These are phyloP conservation scores for Diaporthe caulivora DNA, from an alignment of 2,329 filamentous ascomycete genomes.

Conservation along the genomic window DNA sequence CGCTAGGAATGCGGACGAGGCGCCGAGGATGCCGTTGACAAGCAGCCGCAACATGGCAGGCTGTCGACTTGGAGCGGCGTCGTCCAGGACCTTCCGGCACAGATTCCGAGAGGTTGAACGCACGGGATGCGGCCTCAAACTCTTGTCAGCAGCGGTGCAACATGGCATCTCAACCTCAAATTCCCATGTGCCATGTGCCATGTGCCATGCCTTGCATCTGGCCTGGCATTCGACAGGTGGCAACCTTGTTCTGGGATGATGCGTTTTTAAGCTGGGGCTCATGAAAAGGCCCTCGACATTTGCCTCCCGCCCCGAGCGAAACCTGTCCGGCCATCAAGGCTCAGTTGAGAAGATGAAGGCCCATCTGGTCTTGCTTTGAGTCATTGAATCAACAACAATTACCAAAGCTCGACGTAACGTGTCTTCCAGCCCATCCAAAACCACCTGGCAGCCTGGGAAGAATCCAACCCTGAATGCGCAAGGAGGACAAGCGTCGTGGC, in stretches of 20 bases:
- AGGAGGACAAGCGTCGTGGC: constrained; percentile 17
- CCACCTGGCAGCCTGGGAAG: neutral
- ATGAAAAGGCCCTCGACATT: constrained; percentile 16
- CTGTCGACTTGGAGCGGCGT: neutral
- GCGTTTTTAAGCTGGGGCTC: constrained; percentile 14
- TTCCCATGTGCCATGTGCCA: neutral
- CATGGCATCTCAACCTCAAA: neutral
- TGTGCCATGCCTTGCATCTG: constrained; percentile 16
- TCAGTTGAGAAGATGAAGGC: neutral
- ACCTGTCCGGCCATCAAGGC: neutral
- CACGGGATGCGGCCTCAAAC: constrained; percentile 3
- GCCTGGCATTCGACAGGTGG: constrained; percentile 15
- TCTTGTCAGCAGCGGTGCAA: neutral
- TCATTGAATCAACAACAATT: constrained; percentile 8
- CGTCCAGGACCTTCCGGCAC: neutral
- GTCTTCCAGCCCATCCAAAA: constrained; percentile 4
- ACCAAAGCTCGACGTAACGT: constrained; percentile 25
- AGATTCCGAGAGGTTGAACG: neutral
- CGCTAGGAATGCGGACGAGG: neutral
- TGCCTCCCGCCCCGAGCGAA: neutral
- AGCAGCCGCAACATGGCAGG: neutral
- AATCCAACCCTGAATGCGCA: constrained; percentile 7
- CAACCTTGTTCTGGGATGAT: constrained; percentile 6
- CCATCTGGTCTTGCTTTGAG: neutral
- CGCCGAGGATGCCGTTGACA: constrained; percentile 13